phyloP scores from a whole-genome alignment of 2,329 filamentous ascomycete species.

The Chaetomium sp. region DNA sequence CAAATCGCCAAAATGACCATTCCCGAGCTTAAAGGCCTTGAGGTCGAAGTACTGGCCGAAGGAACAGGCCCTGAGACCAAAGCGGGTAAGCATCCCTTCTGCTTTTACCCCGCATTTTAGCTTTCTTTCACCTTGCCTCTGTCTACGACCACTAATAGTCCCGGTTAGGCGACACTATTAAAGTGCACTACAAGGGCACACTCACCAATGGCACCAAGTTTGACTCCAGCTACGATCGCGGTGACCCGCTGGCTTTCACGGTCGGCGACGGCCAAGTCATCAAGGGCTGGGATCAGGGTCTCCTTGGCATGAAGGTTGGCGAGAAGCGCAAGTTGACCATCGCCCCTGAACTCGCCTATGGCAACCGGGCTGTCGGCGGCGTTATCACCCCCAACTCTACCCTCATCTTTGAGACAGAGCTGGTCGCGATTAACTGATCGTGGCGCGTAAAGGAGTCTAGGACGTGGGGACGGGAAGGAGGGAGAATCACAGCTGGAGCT shows the following conservation, averaged over 20 bases:
- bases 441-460: too few relatives aligned
- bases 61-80: conserved; percentile 19
- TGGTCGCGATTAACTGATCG: conserved; percentile 19
- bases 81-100: conserved; percentile 18
- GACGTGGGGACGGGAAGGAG: too few relatives aligned
- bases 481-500: not conserved
- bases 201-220: conserved; percentile 22
- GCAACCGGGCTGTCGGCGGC: conserved; percentile 18
- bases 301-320: conserved; percentile 26
- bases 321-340: conserved; percentile 27
- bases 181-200: conserved; percentile 25
- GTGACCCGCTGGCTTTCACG: conserved; percentile 30
- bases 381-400: conserved; percentile 24
- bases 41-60: conserved; percentile 18
- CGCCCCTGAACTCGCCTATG: conserved; percentile 21
- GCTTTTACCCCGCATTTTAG: conserved; percentile 5
- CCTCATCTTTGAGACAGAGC: conserved; percentile 26
- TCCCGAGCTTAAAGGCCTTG: conserved; percentile 20
- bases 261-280: conserved; percentile 24
- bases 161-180: conserved; percentile 20
- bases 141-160: not conserved
- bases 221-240: conserved; percentile 23
- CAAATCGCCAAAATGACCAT: conserved; percentile 21
- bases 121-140: not conserved
- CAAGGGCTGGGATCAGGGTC: conserved; percentile 26